Evolutionary conservation across 1,284 basidiomycete genomes (phyloP), one percentile per base, ranked within the genome.

Genomic region (Phaffia rhodozyma): DNA sequence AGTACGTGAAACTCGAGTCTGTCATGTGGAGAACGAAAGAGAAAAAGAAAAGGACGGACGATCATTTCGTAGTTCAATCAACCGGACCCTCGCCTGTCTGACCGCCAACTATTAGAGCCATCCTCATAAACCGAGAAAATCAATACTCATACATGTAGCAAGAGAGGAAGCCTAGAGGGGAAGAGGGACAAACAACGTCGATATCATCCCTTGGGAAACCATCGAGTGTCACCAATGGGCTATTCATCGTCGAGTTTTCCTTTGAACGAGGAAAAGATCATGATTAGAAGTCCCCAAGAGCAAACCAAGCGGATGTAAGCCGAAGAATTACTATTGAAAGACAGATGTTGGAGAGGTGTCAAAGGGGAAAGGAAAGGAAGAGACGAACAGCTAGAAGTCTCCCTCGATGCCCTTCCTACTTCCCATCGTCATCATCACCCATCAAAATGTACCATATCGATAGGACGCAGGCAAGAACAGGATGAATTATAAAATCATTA

Each of bases 231-330:
- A 65, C 54, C 50, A 65, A 57, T 23, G 63, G 53, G 21, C 55
- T 58, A 55, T 61, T 60, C 63, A 65, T 65, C 29, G 63, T 65
- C n/a, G 58, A 61, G 29, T 61, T 30, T 34, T 65, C 63, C 63
- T 65, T 34, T 25, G 23, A 20, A 11, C 16, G 16, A 21, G 27
- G 47, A 38, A 29, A 7, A 53, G 27, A 25, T 11, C 7, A 48
- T 23, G 29, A 16, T 51, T 29, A 29, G 11, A 50, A 43, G 47
- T 29, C 54, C 16, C 2, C 16, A 11, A 9, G 2, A 18, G 11
- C 6, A 23, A 16, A 16, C 21, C 38, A 43, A 43, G 38, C 38
- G 38, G 16, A 7, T 43, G 16, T 43, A 43, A 7, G 38, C 13
- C 16, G 38, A 43, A 11, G 13, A 16, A 43, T 11, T 11, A 7